These are phyloP conservation scores for Myxozyma neglecta DNA, from an alignment of 805 yeast species.

Conservation along the genomic window DNA sequence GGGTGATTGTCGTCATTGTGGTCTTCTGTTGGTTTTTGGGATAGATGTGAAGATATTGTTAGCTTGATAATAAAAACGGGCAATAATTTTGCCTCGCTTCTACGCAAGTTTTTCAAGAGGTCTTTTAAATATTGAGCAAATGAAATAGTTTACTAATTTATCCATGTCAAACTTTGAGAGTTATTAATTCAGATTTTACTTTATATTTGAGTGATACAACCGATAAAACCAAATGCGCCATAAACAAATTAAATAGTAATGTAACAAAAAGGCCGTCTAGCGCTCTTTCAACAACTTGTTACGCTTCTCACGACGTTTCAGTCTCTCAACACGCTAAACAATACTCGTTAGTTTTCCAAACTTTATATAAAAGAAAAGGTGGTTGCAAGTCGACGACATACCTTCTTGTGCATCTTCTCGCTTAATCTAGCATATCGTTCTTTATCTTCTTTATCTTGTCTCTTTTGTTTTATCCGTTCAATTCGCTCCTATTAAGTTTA, in stretches of 20 bases:
- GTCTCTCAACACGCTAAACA: conserved; percentile 63
- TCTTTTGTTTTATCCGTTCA: conserved; percentile 55
- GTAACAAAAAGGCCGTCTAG: conserved; percentile 38
- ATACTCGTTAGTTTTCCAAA: neutral
- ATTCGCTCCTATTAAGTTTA: conserved; percentile 47
- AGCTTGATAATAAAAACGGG: too few relatives aligned
- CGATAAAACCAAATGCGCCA: neutral
- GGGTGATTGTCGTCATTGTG: neutral
- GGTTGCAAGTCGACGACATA: conserved; percentile 28
- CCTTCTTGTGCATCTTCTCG: conserved; percentile 85
- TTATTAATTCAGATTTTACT: too few relatives aligned
- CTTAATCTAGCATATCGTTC: conserved; percentile 85
- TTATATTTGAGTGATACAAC: neutral
- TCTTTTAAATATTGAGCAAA: too few relatives aligned
- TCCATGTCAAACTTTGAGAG: too few relatives aligned
- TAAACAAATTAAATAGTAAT: neutral
- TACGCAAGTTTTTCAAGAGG: too few relatives aligned
- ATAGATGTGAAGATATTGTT: too few relatives aligned
- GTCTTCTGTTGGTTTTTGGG: too few relatives aligned
- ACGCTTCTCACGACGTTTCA: conserved; percentile 90
- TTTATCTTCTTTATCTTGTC: conserved; percentile 71
- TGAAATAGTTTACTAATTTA: too few relatives aligned
- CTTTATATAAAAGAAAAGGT: neutral
- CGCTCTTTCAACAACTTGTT: conserved; percentile 92
- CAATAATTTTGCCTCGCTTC: too few relatives aligned